phyloP scores from a whole-genome alignment of 768 basidiomycete species.

The Mycena alexandri region DNA sequence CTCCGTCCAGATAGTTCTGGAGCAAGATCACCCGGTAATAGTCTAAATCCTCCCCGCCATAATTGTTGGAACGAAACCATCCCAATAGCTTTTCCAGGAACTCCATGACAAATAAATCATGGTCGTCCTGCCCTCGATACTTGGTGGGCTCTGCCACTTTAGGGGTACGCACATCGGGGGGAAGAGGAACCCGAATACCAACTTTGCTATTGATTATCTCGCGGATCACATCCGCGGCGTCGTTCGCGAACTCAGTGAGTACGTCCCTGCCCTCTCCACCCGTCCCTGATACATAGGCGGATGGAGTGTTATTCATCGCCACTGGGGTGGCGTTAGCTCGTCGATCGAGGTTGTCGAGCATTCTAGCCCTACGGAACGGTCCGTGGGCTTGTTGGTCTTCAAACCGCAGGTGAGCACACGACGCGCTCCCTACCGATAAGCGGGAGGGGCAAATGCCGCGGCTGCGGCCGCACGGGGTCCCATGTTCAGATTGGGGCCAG shows the following conservation, averaged over 20 bases:
- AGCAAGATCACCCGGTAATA: background rate
- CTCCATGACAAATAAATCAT: background rate
- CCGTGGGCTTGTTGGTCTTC: background rate
- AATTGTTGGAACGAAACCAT: background rate
- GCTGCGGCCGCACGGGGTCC: no score
- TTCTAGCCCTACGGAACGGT: background rate
- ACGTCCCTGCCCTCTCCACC: background rate
- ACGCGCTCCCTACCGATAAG: background rate
- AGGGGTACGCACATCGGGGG: background rate
- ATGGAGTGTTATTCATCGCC: background rate
- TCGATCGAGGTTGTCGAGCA: no score
- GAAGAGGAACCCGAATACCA: background rate
- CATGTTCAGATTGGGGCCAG: no score
- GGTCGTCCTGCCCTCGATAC: slow-evolving; percentile 17
- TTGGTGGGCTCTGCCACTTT: background rate
- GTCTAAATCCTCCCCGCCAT: background rate
- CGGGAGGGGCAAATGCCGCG: background rate
- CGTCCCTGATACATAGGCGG: background rate
- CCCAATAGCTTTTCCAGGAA: slow-evolving; percentile 12
- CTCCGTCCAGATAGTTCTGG: background rate
- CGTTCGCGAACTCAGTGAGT: background rate
- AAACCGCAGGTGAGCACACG: background rate
- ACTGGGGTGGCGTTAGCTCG: background rate
- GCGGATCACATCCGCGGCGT: background rate
- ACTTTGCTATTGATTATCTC: background rate